Percentiles rank a stretch among this genome's conserved stretches.
phyloP scores from a whole-genome alignment of 2,329 filamentous ascomycete genomes.

The Cytospora mali region DNA sequence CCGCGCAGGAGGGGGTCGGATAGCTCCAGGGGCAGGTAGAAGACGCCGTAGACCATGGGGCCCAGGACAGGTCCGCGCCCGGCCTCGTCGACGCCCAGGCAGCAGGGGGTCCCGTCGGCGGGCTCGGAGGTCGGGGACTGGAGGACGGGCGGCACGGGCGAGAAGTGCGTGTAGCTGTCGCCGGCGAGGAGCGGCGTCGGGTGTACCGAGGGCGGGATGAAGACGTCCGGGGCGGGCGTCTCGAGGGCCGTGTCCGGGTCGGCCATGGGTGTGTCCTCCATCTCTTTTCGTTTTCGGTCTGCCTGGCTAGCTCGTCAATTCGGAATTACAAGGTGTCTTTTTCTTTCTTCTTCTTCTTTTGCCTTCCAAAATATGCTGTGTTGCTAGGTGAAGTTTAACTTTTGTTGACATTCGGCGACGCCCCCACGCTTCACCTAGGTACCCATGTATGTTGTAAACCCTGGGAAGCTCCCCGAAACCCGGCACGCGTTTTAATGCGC shows the following conservation, averaged over 20 bases:
- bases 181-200: constrained; percentile 59
- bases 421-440: too few relatives aligned
- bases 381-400: too few relatives aligned
- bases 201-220: constrained; percentile 72
- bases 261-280: constrained; percentile 45
- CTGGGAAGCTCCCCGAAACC: background rate
- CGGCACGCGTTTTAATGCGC: constrained; percentile 13
- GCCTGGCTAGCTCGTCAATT: background rate
- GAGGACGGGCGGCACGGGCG: constrained; percentile 65
- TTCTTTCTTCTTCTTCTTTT: too few relatives aligned
- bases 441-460: background rate
- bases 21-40: constrained; percentile 73
- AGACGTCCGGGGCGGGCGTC: constrained; percentile 44
- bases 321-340: too few relatives aligned
- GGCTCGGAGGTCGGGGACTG: constrained; percentile 40
- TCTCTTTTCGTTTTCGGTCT: constrained; percentile 28
- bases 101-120: constrained; percentile 59
- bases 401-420: constrained; percentile 9
- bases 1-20: constrained; percentile 74
- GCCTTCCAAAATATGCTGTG: too few relatives aligned
- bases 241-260: constrained; percentile 40
- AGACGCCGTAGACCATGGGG: constrained; percentile 72
- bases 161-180: constrained; percentile 72
- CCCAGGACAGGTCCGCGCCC: constrained; percentile 92
- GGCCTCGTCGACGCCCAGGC: constrained; percentile 90